These are phyloP conservation scores for Cynara cardunculus DNA, from an alignment of 129 eudicot species.

Conservation along the genomic window DNA sequence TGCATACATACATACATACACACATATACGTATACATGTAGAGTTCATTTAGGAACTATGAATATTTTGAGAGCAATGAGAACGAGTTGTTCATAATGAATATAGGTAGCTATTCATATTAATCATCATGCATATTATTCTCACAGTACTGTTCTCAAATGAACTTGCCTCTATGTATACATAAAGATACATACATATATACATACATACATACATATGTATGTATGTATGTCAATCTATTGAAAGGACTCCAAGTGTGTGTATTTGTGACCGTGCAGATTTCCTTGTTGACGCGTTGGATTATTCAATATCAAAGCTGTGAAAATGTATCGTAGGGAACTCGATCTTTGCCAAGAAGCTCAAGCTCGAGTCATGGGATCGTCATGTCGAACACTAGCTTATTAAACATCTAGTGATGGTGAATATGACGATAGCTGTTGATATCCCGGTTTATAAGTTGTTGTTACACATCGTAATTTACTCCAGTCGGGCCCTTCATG, in stretches of 20 bases:
- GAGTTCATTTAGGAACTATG: background rate
- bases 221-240: background rate
- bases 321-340: slow-evolving; percentile 18
- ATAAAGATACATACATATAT: background rate
- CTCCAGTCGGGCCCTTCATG: background rate
- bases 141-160: background rate
- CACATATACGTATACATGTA: background rate
- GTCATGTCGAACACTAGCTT: background rate
- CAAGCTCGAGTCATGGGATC: background rate
- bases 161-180: background rate
- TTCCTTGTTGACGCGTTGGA: slow-evolving; percentile 88
- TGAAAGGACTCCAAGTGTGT: background rate
- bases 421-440: background rate
- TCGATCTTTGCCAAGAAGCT: slow-evolving; percentile 10
- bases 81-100: background rate
- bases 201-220: background rate
- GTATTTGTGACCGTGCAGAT: slow-evolving; percentile 42
- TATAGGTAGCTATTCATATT: background rate
- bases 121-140: background rate
- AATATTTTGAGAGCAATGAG: background rate
- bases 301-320: slow-evolving; percentile 79
- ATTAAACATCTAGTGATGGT: background rate
- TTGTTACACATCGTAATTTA: background rate
- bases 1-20: too few relatives aligned
- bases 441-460: background rate